phyloP scores from a whole-genome alignment of 257 asterid species.

The Paraleonurus japonicus region DNA sequence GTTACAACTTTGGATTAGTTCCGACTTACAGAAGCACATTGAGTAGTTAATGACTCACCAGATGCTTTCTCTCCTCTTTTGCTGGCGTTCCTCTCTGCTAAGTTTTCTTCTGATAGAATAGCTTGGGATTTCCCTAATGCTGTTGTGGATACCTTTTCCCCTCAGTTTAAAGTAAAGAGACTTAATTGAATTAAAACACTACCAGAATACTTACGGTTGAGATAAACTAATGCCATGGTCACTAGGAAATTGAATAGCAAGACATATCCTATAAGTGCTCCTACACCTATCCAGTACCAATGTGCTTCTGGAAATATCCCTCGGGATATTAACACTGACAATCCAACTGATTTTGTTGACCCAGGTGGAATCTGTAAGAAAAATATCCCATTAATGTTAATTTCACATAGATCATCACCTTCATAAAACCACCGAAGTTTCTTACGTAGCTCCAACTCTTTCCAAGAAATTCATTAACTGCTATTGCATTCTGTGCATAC shows the following conservation, averaged over 20 bases:
- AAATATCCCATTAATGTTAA: neutral
- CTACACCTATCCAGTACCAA: conserved; percentile 87
- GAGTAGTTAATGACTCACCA: conserved; percentile 9
- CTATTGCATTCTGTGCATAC: conserved; percentile 75
- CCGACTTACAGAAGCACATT: neutral
- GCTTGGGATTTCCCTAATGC: conserved; percentile 77
- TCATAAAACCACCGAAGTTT: conserved; percentile 18
- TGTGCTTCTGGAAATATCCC: conserved; percentile 55
- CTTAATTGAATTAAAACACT: neutral
- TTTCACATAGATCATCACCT: neutral
- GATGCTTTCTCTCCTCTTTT: conserved; percentile 35
- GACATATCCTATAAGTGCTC: conserved; percentile 56
- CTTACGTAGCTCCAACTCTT: conserved; percentile 85
- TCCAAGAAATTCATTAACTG: conserved; percentile 78
- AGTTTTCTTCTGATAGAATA: conserved; percentile 46
- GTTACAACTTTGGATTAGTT: neutral
- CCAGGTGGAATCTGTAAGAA: conserved; percentile 40
- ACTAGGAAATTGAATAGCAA: conserved; percentile 56
- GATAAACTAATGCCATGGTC: conserved; percentile 56
- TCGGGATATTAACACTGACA: conserved; percentile 46
- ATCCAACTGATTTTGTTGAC: conserved; percentile 57
- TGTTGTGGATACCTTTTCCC: conserved; percentile 22
- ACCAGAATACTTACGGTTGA: conserved; percentile 54
- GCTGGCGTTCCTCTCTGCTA: conserved; percentile 45
- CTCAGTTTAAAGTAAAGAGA: neutral